Conservation (phyloP, 176 grass and related monocot genomes). For the Bolboschoenus planiculmis region DNA sequence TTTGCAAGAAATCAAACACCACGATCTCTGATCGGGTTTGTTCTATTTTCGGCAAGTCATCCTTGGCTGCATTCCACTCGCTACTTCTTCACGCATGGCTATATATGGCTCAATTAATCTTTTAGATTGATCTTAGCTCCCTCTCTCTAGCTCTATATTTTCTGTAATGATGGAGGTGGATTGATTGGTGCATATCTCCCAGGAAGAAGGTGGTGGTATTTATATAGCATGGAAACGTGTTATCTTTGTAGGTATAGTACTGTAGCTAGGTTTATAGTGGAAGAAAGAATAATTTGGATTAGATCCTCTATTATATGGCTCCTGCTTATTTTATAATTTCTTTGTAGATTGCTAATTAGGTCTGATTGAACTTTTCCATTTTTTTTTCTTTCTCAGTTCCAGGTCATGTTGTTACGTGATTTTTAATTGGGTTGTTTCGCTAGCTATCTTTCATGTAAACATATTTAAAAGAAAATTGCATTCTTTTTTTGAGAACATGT, state of each 20-base stretch:
- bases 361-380: neutral
- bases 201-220: neutral
- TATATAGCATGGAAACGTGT: no score
- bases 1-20: neutral
- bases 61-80: conserved; percentile 41
- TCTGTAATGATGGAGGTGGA: neutral
- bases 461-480: no score
- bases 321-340: neutral
- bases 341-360: no score
- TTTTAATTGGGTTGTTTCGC: no score
- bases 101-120: neutral
- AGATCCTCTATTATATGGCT: neutral
- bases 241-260: neutral
- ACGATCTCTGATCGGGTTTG: neutral
- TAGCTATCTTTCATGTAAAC: no score
- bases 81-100: conserved; percentile 25
- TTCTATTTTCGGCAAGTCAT: conserved; percentile 31
- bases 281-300: conserved; percentile 12
- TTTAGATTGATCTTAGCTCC: neutral
- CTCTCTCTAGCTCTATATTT: neutral
- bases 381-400: no score
- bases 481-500: no score
- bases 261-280: no score
- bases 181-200: neutral
- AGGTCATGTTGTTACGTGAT: no score